Percentiles rank a stretch among this genome's conserved stretches.
phyloP scores from a whole-genome alignment of 2,329 filamentous ascomycete species.

The Hymenoscyphus repandus region DNA sequence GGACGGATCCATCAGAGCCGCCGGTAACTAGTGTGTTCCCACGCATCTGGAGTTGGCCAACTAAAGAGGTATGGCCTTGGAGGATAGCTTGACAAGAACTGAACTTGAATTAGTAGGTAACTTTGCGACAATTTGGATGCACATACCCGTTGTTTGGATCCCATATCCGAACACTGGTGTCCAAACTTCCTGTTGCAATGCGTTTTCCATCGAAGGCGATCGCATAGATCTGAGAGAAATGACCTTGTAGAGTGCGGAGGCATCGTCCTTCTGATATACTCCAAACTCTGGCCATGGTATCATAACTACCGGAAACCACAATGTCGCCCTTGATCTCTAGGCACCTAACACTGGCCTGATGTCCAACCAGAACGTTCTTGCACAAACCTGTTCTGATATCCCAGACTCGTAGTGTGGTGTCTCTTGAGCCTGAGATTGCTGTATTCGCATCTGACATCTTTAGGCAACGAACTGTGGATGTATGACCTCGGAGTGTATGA shows the following conservation, averaged over 20 bases:
- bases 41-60: slow-evolving; percentile 93
- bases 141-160: slow-evolving; percentile 80
- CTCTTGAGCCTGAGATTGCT: slow-evolving; percentile 91
- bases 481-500: slow-evolving; percentile 87
- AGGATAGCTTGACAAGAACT: slow-evolving; percentile 69
- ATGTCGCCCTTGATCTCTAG: slow-evolving; percentile 94
- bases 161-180: slow-evolving; percentile 97
- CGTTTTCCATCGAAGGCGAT: slow-evolving; percentile 94
- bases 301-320: slow-evolving; percentile 96
- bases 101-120: slow-evolving; percentile 43
- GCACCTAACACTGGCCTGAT: slow-evolving; percentile 92
- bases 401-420: slow-evolving; percentile 93
- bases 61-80: slow-evolving; percentile 93
- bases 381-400: slow-evolving; percentile 85
- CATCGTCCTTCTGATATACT: slow-evolving; percentile 95
- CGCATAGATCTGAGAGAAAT: slow-evolving; percentile 98
- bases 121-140: slow-evolving; percentile 33
- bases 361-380: slow-evolving; percentile 85
- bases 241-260: slow-evolving; percentile 80
- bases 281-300: slow-evolving; percentile 96
- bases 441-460: slow-evolving; percentile 96
- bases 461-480: slow-evolving; percentile 90
- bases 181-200: slow-evolving; percentile 90
- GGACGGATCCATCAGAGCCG: slow-evolving; percentile 90
- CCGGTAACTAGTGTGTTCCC: slow-evolving; percentile 93